These are phyloP conservation scores for Phyllostachys edulis DNA, from an alignment of 176 grass and related monocot species.

Conservation along the genomic window DNA sequence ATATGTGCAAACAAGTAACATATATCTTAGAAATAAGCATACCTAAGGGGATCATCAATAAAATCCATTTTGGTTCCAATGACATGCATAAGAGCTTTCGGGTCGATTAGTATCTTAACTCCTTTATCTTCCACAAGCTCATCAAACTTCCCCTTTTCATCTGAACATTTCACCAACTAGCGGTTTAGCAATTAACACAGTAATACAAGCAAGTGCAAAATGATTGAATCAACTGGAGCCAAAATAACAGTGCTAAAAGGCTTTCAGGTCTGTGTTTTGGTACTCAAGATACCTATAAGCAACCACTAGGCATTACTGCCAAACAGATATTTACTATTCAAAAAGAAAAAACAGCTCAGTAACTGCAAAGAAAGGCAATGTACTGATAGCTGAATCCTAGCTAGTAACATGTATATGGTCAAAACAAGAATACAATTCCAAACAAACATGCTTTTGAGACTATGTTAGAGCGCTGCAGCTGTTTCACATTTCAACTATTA, in stretches of 20 bases:
- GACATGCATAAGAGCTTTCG: conserved; percentile 76
- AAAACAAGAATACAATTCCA: neutral
- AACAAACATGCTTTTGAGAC: neutral
- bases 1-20: neutral
- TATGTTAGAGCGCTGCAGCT: neutral
- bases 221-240: neutral
- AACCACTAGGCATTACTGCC: neutral
- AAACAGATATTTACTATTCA: neutral
- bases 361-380: neutral
- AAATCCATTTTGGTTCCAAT: conserved; percentile 83
- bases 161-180: conserved; percentile 29
- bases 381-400: neutral
- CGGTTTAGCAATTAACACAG: neutral
- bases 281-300: neutral
- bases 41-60: conserved; percentile 69
- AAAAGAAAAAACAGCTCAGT: neutral
- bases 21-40: neutral
- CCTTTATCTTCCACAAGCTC: conserved; percentile 76
- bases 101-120: conserved; percentile 66
- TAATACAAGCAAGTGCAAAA: neutral
- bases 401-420: neutral
- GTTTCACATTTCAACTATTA: neutral
- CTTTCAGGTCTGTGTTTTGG: neutral
- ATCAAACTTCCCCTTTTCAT: conserved; percentile 67
- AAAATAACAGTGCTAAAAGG: neutral